Evolutionary conservation across 129 eudicot species (phyloP), one percentile per base, ranked within the genome.

Genomic region (Lactuca sativa): DNA sequence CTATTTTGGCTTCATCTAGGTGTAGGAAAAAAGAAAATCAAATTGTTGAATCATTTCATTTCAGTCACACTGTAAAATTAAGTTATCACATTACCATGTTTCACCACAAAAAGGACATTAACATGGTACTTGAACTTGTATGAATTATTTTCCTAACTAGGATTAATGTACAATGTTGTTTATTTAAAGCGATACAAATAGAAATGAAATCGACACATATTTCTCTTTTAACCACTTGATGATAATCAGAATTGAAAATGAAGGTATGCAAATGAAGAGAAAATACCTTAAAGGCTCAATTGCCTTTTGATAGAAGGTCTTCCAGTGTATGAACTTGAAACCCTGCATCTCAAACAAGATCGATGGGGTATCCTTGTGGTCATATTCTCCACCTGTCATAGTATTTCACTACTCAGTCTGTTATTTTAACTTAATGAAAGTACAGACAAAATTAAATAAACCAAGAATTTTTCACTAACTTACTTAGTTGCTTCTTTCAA

Each of bases 351-450:
- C 30, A 49, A 49, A 56, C 77, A 78, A 59, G 78, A 58, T 14
- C 60, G 72, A 33, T 76, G 69, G 47, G 77, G 73, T 64, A 75
- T 62, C 76, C 65, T 56, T 74, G 44, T 73, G 32, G 81, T 77
- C 80, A 80, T 67, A 71, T 80, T 86, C 41, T 78, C 83, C 82
- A 84, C 71, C 87, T 79, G 79, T 56, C 21, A 61, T n/a, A 37
- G 36, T 34, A 54, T 59, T 62, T 14, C 34, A 61, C 32, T 7
- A 48, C 48, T 66, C 47, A 32, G 44, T 33, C 8, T 18, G 21
- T 18, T 18, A 18, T 18, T 18, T 18, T 18, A 18, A 18, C 21
- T 18, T 18, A 18, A 18, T 18, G 21, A 18, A 18, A 18, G 21
- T 1, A 18, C 21, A 18, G 60, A 76, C 16, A 59, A 11, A 47